These are phyloP conservation scores for Solanum virginianum DNA, from an alignment of 257 asterid species.

Conservation along the genomic window DNA sequence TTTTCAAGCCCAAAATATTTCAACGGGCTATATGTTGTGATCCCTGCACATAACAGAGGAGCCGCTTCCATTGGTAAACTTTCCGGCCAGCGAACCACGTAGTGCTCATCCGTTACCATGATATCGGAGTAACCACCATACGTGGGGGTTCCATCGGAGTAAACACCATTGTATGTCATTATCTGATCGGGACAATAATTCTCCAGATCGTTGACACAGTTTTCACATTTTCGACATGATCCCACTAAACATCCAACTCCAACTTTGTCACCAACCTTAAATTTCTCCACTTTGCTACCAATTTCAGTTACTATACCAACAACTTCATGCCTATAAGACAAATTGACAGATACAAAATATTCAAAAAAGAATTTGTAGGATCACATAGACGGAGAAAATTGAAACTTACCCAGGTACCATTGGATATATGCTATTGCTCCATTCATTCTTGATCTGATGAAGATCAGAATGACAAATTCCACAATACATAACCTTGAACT, in stretches of 20 bases:
- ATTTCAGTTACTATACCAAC: conserved; percentile 11
- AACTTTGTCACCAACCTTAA: conserved; percentile 10
- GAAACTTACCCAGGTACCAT: no score
- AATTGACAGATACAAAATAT: neutral
- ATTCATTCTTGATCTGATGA: no score
- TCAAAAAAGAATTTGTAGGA: neutral
- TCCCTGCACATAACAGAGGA: conserved; percentile 13
- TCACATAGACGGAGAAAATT: no score
- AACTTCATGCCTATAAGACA: conserved; percentile 7
- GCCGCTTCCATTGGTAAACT: conserved; percentile 15
- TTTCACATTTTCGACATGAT: conserved; percentile 7
- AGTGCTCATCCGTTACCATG: conserved; percentile 16
- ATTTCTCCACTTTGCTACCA: conserved; percentile 5
- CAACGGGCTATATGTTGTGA: conserved; percentile 14
- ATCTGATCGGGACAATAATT: neutral
- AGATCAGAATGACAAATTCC: no score
- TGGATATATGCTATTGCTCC: no score
- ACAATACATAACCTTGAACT: no score
- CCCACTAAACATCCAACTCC: conserved; percentile 17
- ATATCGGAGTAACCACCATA: conserved; percentile 14
- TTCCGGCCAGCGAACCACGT: conserved; percentile 8
- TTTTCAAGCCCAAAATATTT: conserved; percentile 11
- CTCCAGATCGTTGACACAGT: conserved; percentile 1
- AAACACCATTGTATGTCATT: neutral
- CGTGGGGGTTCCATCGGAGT: neutral